Evolutionary conservation across 805 yeast species (phyloP).

Genomic region (Nakazawaea populi): DNA sequence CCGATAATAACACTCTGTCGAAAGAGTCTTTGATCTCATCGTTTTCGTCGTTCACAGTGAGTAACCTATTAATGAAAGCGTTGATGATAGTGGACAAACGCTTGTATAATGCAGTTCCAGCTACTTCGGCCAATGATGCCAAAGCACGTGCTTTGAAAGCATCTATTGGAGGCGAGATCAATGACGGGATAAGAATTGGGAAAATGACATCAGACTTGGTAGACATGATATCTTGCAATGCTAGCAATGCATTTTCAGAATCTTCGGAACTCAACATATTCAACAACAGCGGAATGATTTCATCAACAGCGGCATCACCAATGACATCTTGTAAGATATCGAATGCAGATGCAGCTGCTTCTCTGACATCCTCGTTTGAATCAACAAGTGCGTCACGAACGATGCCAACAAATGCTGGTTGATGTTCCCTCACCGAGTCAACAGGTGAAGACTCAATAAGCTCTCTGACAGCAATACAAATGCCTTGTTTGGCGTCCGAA

Average conservation of each 20-base stretch:
- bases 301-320: constrained; percentile 85
- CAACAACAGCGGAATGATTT: constrained; percentile 78
- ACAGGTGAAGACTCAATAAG: constrained; percentile 68
- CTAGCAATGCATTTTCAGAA: constrained; percentile 75
- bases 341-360: constrained; percentile 87
- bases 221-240: constrained; percentile 88
- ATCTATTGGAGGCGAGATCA: constrained; percentile 77
- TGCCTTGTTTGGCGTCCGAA: constrained; percentile 90
- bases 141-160: constrained; percentile 81
- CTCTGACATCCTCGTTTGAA: constrained; percentile 66
- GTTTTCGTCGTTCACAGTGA: constrained; percentile 32
- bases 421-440: constrained; percentile 58
- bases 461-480: constrained; percentile 88
- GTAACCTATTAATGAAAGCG: constrained; percentile 58
- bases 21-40: constrained; percentile 47
- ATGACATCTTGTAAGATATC: constrained; percentile 78
- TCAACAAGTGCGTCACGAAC: constrained; percentile 79
- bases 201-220: constrained; percentile 85
- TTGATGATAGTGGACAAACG: constrained; percentile 71
- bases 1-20: constrained; percentile 65
- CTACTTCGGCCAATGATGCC: constrained; percentile 83
- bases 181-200: constrained; percentile 87
- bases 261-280: constrained; percentile 48
- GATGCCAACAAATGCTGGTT: constrained; percentile 63
- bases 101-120: constrained; percentile 74